Conservation (phyloP, 257 asterid genomes). For the Solanum bulbocastanum region DNA sequence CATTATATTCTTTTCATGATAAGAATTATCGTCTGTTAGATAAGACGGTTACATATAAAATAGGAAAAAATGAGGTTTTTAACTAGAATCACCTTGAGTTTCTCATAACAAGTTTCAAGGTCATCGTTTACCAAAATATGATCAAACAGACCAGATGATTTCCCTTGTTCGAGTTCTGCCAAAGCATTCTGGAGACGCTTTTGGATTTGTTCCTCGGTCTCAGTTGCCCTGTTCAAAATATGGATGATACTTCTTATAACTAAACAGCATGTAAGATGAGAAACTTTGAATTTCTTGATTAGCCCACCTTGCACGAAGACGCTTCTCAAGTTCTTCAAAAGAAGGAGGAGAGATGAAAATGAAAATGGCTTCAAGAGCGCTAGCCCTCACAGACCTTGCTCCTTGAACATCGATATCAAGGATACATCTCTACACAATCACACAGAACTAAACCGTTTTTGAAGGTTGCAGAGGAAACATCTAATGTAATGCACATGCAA, state of each 20-base stretch:
- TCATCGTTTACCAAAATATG: constrained; percentile 71
- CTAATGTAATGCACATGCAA: constrained; percentile 1
- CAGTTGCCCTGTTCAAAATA: constrained; percentile 59
- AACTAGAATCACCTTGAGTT: constrained; percentile 53
- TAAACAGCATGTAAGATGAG: background rate
- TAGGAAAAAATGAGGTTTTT: background rate
- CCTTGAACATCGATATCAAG: constrained; percentile 99
- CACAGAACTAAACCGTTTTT: background rate
- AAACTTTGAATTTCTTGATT: constrained; percentile 1
- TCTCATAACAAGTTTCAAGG: constrained; percentile 55
- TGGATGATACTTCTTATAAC: background rate
- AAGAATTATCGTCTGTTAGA: background rate
- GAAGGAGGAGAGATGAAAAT: constrained; percentile 91
- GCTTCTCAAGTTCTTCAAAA: constrained; percentile 90
- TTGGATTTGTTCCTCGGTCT: constrained; percentile 86
- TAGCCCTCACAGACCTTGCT: constrained; percentile 89
- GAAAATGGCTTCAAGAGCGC: constrained; percentile 90
- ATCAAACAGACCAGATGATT: constrained; percentile 68
- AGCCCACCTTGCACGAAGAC: constrained; percentile 94
- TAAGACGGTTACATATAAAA: background rate
- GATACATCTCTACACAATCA: constrained; percentile 82
- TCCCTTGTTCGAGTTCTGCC: constrained; percentile 70
- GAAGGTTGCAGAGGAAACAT: constrained; percentile 13
- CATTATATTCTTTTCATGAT: background rate
- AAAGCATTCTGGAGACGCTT: constrained; percentile 69